Base-by-base conservation (phyloP, 208 protist genomes). In the Acanthamoeba lenticulata region DNA sequence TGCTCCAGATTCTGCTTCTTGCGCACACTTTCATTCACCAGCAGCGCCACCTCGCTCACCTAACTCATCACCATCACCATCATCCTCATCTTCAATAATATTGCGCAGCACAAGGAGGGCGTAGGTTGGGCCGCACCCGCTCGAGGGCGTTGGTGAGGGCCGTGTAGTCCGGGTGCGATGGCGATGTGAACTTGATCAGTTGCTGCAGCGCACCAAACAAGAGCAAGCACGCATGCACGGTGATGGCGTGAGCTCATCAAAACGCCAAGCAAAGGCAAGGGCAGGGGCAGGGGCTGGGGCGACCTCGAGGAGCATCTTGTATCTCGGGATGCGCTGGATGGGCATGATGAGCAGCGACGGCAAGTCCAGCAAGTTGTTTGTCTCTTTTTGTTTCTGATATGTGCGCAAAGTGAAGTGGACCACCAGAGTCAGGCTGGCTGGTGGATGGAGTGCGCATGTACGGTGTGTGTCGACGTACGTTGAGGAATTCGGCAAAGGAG, bases 281-380 rank as follows among this genome's bases (percentile, higher is more conserved):
- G 21, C 6, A 36, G 19, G 49, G 45, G 19, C 11, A 27, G 45
- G 5, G 44, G 40, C 13, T 44, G 6, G 24, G 19, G 24, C 13
- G 6, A 92, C 86, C 86, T 92, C 86, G 21, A 92, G 86, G 13
- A 92, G 38, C 60, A 92, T 44, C 55, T 92, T 92, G 38, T 92
- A 92, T 65, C 86, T 34, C 15, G 86, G 86, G 40, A 92, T 92
- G 45, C 86, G 86, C 42, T 92, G 86, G 60, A 92, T 92, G 57
- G 86, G 86, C 86, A 92, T 92, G 42, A 92, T 92, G 52, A 92
- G 57, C 47, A 92, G 38, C n/a, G 86, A 92, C 19, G 86, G 86
- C 86, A 92, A 32, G 72, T 92, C 86, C 86, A 92, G 72, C 7
- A 92, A 29, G n/a, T 72, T 92, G 45, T 92, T 72, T 32, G 86